Evolutionary conservation across 495 filamentous ascomycete species (phyloP).

Genomic region (Penicillium lividum): DNA sequence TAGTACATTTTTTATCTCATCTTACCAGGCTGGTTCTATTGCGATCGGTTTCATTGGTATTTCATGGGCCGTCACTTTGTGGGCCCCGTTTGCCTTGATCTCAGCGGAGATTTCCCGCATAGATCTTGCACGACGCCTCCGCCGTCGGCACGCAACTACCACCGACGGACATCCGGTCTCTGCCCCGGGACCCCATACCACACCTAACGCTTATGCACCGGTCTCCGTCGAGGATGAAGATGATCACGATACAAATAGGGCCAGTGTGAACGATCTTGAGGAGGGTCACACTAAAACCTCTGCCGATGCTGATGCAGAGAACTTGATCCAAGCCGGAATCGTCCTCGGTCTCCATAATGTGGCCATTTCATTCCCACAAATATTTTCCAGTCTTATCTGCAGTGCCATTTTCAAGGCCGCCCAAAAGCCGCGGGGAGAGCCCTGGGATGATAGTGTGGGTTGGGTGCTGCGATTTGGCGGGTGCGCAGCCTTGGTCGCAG

Average conservation of each 20-base stretch:
- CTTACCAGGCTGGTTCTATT: conserved; percentile 63
- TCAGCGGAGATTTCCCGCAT: conserved; percentile 80
- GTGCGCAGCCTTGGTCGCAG: conserved; percentile 72
- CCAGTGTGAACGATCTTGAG: conserved; percentile 33
- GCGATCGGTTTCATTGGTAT: conserved; percentile 79
- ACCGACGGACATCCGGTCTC: conserved; percentile 5
- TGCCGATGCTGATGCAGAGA: conserved; percentile 22
- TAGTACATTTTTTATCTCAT: conserved; percentile 73
- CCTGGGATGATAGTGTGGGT: conserved; percentile 82
- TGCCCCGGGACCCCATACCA: background rate
- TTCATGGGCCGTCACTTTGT: conserved; percentile 84
- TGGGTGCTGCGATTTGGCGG: conserved; percentile 84
- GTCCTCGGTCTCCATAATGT: conserved; percentile 92
- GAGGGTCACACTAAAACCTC: conserved; percentile 18
- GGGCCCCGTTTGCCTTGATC: conserved; percentile 92
- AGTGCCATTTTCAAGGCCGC: conserved; percentile 76
- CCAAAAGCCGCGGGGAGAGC: conserved; percentile 79
- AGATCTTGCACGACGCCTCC: conserved; percentile 65
- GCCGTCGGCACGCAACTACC: conserved; percentile 36
- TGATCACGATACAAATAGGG: background rate
- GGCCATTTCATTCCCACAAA: conserved; percentile 82
- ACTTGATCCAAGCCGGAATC: conserved; percentile 71
- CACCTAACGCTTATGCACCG: conserved; percentile 14
- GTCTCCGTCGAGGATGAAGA: conserved; percentile 16
- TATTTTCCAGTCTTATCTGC: conserved; percentile 79